Evolutionary conservation across 1,139 yeast genomes (phyloP), one percentile per base, ranked within the genome.

Genomic region (Yamadazyma trypodendri): DNA sequence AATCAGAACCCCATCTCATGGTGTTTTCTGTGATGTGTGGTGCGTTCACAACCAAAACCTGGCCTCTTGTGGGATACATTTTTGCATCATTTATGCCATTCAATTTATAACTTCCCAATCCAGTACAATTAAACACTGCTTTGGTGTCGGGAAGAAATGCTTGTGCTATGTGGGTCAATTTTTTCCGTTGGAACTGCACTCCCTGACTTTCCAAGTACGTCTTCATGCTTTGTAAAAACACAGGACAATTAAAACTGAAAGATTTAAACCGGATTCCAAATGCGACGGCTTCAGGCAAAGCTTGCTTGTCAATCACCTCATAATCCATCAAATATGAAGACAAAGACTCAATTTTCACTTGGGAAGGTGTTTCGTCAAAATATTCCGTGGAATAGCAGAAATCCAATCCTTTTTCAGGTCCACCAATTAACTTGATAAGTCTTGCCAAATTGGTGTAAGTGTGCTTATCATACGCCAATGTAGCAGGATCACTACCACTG

Each of bases 21-120:
- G 60, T 61, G 47, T 73, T 74, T 46, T 72, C 74, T 31, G 63
- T 61, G 42, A 78, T 64, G 48, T 77, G 79, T 5, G 83, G 82
- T 1, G 81, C 82, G 41, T 65, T 69, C 14, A 80, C 65, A 8
- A 81, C 80, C 10, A 81, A 80, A 18, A 81, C 84, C 52, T 82
- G 89, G 2, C 89, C 89, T 42, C 89, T 65, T 1, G 82, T 77
- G 10, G 90, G 87, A 46, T 76, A 79, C 25, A 79, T 72, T 0
- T 65, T 60, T 6, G 45, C 35, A 38, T 83, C 89, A 18, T 64
- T 61, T 29, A 80, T 83, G 7, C 86, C 87, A 12, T 77, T 76
- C 5, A 84, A 60, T 2, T 58, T 51, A 33, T 64, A 65, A 6
- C 89, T 80, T 2, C 87, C 85, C 25, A 80, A 63, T n/a, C 90